Conservation (phyloP, 179 eudicot species). For the Kewa caespitosa region DNA sequence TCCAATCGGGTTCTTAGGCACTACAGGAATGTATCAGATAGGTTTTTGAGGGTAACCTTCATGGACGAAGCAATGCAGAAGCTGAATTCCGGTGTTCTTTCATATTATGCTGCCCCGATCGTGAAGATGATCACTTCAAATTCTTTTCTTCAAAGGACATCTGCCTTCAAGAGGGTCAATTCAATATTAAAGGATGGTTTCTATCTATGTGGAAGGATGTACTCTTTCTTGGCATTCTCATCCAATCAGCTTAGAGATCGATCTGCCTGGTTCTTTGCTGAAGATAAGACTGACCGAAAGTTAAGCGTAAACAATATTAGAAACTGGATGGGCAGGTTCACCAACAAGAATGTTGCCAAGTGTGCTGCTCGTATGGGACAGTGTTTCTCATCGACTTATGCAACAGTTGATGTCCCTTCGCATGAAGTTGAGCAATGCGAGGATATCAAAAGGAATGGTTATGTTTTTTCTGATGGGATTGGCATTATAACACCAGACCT, state of each 20-base stretch:
- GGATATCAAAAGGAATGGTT: constrained; percentile 60
- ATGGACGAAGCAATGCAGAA: constrained; percentile 90
- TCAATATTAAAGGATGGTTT: constrained; percentile 55
- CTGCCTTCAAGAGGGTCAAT: constrained; percentile 56
- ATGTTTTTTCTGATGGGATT: constrained; percentile 87
- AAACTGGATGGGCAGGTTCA: constrained; percentile 83
- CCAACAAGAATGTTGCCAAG: constrained; percentile 59
- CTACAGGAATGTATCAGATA: constrained; percentile 61
- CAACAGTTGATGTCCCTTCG: constrained; percentile 65
- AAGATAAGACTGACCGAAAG: constrained; percentile 35
- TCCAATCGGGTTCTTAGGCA: constrained; percentile 81
- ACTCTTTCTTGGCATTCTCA: constrained; percentile 82
- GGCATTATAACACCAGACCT: constrained; percentile 79
- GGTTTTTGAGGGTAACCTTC: constrained; percentile 85
- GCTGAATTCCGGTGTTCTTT: constrained; percentile 53
- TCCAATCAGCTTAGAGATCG: constrained; percentile 83
- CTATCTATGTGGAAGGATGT: constrained; percentile 66
- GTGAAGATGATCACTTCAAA: constrained; percentile 51
- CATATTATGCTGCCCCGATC: constrained; percentile 58
- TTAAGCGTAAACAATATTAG: constrained; percentile 32
- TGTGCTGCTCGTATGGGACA: constrained; percentile 98
- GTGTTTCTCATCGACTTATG: constrained; percentile 92
- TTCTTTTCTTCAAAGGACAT: constrained; percentile 51
- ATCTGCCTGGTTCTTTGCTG: constrained; percentile 96
- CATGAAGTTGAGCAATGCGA: constrained; percentile 41